Evolutionary conservation across 164 flowering plant species (phyloP), one percentile per base, ranked within the genome.

Genomic region (Cinnamomum micranthum): DNA sequence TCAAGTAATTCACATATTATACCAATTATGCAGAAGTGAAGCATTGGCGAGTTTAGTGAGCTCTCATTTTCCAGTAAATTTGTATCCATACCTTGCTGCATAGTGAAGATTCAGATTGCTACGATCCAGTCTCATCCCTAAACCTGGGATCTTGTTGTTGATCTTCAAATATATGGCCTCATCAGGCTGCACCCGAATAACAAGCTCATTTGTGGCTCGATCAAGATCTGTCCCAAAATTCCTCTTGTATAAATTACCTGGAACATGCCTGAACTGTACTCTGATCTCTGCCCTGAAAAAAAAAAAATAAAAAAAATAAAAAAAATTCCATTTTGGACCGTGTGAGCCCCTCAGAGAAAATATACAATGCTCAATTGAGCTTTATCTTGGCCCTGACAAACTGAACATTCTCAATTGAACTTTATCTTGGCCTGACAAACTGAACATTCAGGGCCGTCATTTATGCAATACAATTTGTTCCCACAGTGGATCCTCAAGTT

Each of bases 161-260:
- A 95, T 93, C 86, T 86, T 95, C 85, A 95, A 84, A 81, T 91
- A 95, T 69, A 95, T 91, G 80, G 94, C 99, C 86, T 95, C 97
- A 81, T 95, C 96, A 11, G 99, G 99, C 79, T 95, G 99, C 10
- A 95, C 92, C 51, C 94, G 86, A 64, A 95, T 87, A 62, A 95
- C 97, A 51, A 95, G 99, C 84, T 95, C 97, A 68, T 95, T 95
- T 50, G 97, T 95, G 33, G 94, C 92, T 66, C 77, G 84, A 82
- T 93, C 95, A 74, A 93, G 88, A 86, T 95, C 92, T 17, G 93
- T 83, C 58, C 97, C 95, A 68, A 90, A 85, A 68, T 80, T 92
- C 59, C 86, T 69, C 65, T 88, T 89, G 76, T 95, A 95, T 47
- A 95, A 75, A 80, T 95, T 93, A 64, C 98, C 97, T 20, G 98